phyloP scores from a whole-genome alignment of 495 filamentous ascomycete species.

The Tetracladium setigerum region DNA sequence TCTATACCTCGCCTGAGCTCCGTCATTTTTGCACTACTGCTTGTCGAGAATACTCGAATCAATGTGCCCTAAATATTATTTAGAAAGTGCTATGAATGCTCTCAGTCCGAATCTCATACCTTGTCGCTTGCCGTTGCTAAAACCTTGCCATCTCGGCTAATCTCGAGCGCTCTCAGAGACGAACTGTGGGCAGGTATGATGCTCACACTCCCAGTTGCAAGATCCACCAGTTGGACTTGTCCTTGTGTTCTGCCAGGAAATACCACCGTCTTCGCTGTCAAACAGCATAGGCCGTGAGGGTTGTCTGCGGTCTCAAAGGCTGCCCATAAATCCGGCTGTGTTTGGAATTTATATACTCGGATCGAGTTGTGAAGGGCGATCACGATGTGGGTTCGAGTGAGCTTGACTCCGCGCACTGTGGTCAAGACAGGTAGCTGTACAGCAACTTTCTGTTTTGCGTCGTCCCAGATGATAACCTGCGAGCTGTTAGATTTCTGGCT shows the following conservation, averaged over 20 bases:
- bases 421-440: conserved; percentile 68
- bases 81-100: not conserved
- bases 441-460: conserved; percentile 65
- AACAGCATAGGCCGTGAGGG: conserved; percentile 67
- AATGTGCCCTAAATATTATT: conserved; percentile 61
- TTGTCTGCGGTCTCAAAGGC: conserved; percentile 87
- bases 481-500: not conserved
- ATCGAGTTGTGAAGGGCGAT: conserved; percentile 77
- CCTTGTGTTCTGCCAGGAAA: conserved; percentile 82
- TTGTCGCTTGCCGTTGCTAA: conserved; percentile 88
- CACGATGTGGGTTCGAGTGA: conserved; percentile 71
- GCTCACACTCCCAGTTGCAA: conserved; percentile 75
- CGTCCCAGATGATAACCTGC: conserved; percentile 87
- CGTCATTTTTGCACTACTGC: conserved; percentile 66
- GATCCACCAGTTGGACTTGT: conserved; percentile 86
- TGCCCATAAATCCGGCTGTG: conserved; percentile 61
- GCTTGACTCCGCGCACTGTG: conserved; percentile 68
- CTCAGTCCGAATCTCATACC: conserved; percentile 44
- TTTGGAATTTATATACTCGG: conserved; percentile 73
- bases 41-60: conserved; percentile 73
- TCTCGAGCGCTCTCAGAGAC: conserved; percentile 65
- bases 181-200: conserved; percentile 90
- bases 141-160: conserved; percentile 74
- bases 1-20: conserved; percentile 88
- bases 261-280: conserved; percentile 62